phyloP scores from a whole-genome alignment of 192 early-diverging fungal genomes.

The Coemansia guatemalensis region DNA sequence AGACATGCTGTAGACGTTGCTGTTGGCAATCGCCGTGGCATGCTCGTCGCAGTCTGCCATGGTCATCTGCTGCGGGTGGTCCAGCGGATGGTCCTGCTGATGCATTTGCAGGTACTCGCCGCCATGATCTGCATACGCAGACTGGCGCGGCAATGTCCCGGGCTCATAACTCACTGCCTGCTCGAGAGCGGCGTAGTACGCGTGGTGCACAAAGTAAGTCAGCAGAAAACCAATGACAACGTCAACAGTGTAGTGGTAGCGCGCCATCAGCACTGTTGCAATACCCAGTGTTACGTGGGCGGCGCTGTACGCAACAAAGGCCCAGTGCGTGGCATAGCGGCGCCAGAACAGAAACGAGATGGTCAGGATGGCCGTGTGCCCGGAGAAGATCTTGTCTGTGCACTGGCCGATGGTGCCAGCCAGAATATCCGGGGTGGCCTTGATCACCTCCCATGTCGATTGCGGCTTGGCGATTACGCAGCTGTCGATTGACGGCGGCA shows the following conservation, averaged over 20 bases:
- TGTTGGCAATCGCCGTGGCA: background rate
- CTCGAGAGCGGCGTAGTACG: conserved; percentile 57
- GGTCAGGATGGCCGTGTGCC: conserved; percentile 60
- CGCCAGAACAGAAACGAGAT: conserved; percentile 59
- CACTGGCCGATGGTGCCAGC: conserved; percentile 56
- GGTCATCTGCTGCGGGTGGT: background rate
- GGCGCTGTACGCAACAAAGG: conserved; percentile 41
- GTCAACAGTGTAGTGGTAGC: conserved; percentile 64
- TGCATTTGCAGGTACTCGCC: background rate
- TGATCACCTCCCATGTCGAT: conserved; percentile 47
- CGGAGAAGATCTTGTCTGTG: conserved; percentile 66
- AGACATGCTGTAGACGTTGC: conserved; percentile 15
- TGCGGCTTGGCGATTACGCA: conserved; percentile 47
- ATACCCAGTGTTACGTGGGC: conserved; percentile 47
- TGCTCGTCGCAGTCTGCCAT: conserved; percentile 7
- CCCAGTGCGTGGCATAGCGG: conserved; percentile 53
- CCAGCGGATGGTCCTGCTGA: background rate
- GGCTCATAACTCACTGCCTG: conserved; percentile 19
- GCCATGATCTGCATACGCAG: background rate
- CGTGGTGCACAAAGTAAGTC: conserved; percentile 56
- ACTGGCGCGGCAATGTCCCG: background rate
- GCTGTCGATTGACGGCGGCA: conserved; percentile 52
- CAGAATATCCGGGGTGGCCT: conserved; percentile 50
- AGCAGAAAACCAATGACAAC: conserved; percentile 59
- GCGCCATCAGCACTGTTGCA: conserved; percentile 54